phyloP scores from a whole-genome alignment of 345 rosid genomes.

The Excoecaria cochinchinensis region DNA sequence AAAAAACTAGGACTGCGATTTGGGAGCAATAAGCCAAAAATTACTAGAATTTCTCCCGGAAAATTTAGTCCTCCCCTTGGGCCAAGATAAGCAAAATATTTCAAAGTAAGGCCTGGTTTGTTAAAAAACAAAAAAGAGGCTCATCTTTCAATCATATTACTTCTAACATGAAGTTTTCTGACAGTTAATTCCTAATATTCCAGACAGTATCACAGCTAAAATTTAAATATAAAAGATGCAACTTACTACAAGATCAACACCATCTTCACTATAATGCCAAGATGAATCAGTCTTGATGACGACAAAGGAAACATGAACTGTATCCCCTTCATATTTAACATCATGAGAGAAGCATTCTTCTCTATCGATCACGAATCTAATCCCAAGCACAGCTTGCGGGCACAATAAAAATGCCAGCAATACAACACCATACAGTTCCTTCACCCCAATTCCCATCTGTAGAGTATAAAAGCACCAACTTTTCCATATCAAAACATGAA shows the following conservation, averaged over 20 bases:
- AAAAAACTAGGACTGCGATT: not conserved
- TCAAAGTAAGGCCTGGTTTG: no score
- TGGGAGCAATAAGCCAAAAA: not conserved
- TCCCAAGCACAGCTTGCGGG: not conserved
- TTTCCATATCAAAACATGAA: not conserved
- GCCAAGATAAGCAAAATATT: no score
- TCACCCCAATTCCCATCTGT: slow-evolving; percentile 6
- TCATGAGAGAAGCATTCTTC: slow-evolving; percentile 12
- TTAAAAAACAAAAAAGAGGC: no score
- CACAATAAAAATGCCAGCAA: not conserved
- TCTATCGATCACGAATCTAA: slow-evolving; percentile 13
- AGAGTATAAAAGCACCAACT: not conserved
- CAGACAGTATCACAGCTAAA: no score
- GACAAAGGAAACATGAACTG: slow-evolving; percentile 12
- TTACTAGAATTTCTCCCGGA: not conserved
- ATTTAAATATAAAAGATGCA: not conserved
- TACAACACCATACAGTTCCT: not conserved
- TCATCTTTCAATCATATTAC: no score
- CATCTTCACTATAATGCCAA: slow-evolving; percentile 14
- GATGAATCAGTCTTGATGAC: slow-evolving; percentile 5
- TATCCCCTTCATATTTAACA: slow-evolving; percentile 14
- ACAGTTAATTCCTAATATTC: no score
- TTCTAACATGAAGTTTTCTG: no score
- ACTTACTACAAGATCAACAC: slow-evolving; percentile 9
- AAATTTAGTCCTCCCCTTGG: not conserved